Evolutionary conservation across 768 basidiomycete species (phyloP).

Genomic region (Polyporus arcularius): DNA sequence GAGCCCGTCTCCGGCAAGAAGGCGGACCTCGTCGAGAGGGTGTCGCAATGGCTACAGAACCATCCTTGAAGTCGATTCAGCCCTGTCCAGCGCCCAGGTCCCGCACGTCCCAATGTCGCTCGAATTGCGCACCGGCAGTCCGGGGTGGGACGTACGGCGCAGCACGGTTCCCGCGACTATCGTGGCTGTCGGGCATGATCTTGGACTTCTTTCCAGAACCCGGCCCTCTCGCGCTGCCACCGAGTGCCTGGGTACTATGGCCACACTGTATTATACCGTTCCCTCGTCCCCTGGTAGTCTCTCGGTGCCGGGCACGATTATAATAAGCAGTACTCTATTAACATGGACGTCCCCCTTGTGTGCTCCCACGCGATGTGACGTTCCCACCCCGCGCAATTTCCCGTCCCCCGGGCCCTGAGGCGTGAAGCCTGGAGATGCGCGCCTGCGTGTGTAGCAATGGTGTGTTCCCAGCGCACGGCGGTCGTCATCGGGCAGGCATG

Average conservation of each 20-base stretch:
- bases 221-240: slow-evolving; percentile 14
- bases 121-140: not conserved
- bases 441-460: too few species aligned
- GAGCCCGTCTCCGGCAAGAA: slow-evolving; percentile 68
- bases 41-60: slow-evolving; percentile 60
- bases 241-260: slow-evolving; percentile 19
- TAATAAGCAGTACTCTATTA: not conserved
- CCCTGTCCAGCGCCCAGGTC: not conserved
- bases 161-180: slow-evolving; percentile 14
- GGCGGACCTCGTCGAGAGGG: slow-evolving; percentile 66
- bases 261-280: slow-evolving; percentile 2
- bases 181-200: slow-evolving; percentile 5
- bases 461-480: too few species aligned
- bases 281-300: slow-evolving; percentile 2
- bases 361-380: too few species aligned
- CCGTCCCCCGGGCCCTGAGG: too few species aligned
- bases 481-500: too few species aligned
- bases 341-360: not conserved
- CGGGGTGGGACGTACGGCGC: not conserved
- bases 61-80: slow-evolving; percentile 13
- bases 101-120: not conserved
- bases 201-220: slow-evolving; percentile 5
- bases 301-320: slow-evolving; percentile 1
- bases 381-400: too few species aligned
- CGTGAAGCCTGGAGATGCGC: too few species aligned